Evolutionary conservation across 2,329 filamentous ascomycete genomes (phyloP), one percentile per base, ranked within the genome.

Genomic region (Colletotrichum orbiculare): DNA sequence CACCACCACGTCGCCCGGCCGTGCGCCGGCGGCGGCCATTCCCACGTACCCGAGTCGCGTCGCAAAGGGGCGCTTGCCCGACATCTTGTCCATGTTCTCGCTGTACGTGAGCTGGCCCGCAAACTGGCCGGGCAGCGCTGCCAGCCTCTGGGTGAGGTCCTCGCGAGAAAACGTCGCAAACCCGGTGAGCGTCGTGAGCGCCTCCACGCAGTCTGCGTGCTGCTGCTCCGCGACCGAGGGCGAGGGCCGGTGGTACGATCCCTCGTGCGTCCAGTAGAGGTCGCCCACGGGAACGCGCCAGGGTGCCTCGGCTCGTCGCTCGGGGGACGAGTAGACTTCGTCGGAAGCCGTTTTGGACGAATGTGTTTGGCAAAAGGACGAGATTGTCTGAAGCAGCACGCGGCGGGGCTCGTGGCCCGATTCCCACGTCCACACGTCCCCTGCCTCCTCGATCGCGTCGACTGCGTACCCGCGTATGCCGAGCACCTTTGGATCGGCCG

Each of bases 1-100:
- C 46, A 66, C 65, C 15, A 67, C 64, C 17, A 61, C 38, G 15
- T 68, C 67, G 13, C 55, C 67, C 25, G 64, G 48, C 13, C 53
- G 54, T 33, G 47, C 52, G 43, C 9, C 12, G 38, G 59, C 55
- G 5, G 64, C 38, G 12, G 42, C 52, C 67, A 68, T 55, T 35
- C 60, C 64, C 50, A 68, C 34, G 49, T 54, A 67, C 8, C 67
- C 67, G n/a, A 50, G 41, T 41, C n/a, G 34, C 10, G 67, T 67
- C 52, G 63, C 9, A 33, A 61, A 68, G 8, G 67, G 55, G 9
- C 55, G 50, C 47, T 35, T 67, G 4, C 56, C 60, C 43, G 35
- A 34, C 46, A 55, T 46, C n/a, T 47, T 55, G 38, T 46, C 55
- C 64, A 65, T 55, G 25, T 57, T 58, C 35, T 43, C 34, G 45